Evolutionary conservation across 768 basidiomycete species (phyloP).

Genomic region (Mycena crocata): DNA sequence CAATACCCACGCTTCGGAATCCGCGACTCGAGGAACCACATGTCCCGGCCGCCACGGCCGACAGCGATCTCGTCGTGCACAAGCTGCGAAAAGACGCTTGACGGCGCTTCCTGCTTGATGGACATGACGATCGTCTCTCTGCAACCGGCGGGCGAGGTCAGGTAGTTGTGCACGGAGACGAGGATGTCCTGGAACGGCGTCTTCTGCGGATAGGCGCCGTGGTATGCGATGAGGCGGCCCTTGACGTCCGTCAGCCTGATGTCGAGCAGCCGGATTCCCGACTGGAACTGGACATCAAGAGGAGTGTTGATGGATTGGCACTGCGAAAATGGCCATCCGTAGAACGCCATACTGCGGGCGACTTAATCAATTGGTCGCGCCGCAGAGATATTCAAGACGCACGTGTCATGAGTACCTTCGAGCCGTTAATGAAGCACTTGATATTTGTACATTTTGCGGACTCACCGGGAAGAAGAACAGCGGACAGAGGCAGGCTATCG

Average conservation of each 20-base stretch:
- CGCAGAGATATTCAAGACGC: conserved; percentile 37
- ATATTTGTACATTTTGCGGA: conserved; percentile 36
- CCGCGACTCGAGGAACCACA: conserved; percentile 89
- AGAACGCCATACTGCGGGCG: conserved; percentile 76
- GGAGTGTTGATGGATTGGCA: conserved; percentile 79
- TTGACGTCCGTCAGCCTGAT: conserved; percentile 80
- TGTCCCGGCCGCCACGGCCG: conserved; percentile 63
- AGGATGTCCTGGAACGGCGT: conserved; percentile 78
- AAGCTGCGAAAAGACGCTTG: conserved; percentile 67
- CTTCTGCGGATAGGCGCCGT: conserved; percentile 79
- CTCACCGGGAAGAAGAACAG: conserved; percentile 81
- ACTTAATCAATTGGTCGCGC: neutral
- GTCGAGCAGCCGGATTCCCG: conserved; percentile 86
- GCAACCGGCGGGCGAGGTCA: conserved; percentile 64
- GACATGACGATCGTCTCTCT: conserved; percentile 87
- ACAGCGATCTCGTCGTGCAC: conserved; percentile 73
- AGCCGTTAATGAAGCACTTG: conserved; percentile 16
- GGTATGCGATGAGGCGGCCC: conserved; percentile 78
- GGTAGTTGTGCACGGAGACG: conserved; percentile 68
- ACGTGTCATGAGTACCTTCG: conserved; percentile 79
- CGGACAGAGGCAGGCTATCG: conserved; percentile 74
- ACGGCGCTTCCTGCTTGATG: conserved; percentile 88
- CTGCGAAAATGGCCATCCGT: conserved; percentile 89
- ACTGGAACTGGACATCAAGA: conserved; percentile 74
- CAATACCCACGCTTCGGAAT: conserved; percentile 62